Conservation (phyloP, 108 stramenopile species). For the Cyclostephanos tholiformis region DNA sequence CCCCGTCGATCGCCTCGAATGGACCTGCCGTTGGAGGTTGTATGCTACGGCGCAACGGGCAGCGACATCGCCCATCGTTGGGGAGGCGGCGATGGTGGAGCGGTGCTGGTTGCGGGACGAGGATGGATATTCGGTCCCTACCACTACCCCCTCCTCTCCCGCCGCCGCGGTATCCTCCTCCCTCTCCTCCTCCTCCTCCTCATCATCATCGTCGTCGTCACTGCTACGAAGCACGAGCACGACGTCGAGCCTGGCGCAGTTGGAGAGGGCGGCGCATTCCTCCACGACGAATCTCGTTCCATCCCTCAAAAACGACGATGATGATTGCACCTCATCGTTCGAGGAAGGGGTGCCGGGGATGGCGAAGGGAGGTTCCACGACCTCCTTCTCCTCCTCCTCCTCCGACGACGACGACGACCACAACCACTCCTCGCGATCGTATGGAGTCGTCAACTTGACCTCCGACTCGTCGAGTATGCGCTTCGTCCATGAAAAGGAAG, state of each 20-base stretch:
- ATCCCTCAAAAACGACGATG: neutral
- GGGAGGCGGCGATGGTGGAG: neutral
- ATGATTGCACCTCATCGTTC: no score
- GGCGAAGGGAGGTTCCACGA: no score
- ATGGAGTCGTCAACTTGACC: slow-evolving; percentile 5
- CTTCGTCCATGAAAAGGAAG: neutral
- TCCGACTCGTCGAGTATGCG: neutral
- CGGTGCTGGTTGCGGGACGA: no score
- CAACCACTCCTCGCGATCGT: neutral
- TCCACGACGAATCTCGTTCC: slow-evolving; percentile 18
- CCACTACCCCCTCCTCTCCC: no score
- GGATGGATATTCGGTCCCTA: no score
- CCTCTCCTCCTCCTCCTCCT: no score
- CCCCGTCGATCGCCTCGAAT: slow-evolving; percentile 18
- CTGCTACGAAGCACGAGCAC: slow-evolving; percentile 35
- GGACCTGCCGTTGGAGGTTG: slow-evolving; percentile 35
- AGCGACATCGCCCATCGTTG: slow-evolving; percentile 20
- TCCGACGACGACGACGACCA: neutral
- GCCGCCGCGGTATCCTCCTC: no score
- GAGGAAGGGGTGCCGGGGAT: no score
- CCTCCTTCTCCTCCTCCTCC: neutral
- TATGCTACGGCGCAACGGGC: slow-evolving; percentile 34
- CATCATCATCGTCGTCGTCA: neutral
- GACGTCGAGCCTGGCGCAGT: slow-evolving; percentile 78
- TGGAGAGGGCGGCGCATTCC: slow-evolving; percentile 73